phyloP scores from a whole-genome alignment of 805 yeast species.

The Saccharomycopsis babjevae region DNA sequence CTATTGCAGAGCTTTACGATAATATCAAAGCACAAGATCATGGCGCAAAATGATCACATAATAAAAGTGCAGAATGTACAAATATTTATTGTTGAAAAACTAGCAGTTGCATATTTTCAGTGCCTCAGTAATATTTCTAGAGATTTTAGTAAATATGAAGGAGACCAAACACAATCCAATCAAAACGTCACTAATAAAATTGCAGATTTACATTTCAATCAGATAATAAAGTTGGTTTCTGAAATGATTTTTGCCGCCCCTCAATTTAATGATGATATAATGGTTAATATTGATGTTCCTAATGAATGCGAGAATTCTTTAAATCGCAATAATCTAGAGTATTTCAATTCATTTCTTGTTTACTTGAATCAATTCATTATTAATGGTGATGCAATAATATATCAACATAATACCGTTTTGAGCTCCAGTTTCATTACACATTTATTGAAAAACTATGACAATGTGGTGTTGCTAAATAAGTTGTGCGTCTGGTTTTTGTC shows the following conservation, averaged over 20 bases:
- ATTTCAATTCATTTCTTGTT: conserved; percentile 6
- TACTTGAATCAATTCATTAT: conserved; percentile 14
- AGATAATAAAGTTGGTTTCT: background rate
- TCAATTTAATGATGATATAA: background rate
- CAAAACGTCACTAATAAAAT: background rate
- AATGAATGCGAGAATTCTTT: background rate
- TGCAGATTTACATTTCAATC: background rate
- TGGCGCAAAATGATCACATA: background rate
- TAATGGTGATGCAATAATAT: conserved; percentile 2
- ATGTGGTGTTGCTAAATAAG: background rate
- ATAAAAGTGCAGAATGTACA: background rate
- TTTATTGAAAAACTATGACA: conserved; percentile 14
- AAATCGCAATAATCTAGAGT: background rate
- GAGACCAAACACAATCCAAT: background rate
- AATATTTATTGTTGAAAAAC: conserved; percentile 1
- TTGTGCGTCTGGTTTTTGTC: background rate
- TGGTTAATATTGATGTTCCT: too few relatives aligned
- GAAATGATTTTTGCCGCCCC: background rate
- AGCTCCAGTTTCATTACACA: conserved; percentile 20
- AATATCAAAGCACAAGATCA: background rate
- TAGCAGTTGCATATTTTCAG: conserved; percentile 8
- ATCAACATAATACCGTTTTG: conserved; percentile 3
- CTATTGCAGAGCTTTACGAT: background rate
- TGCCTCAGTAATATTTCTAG: conserved; percentile 14
- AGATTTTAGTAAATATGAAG: background rate